Base-by-base conservation (phyloP, 345 rosid genomes). In the Sisymbrium altissimum region DNA sequence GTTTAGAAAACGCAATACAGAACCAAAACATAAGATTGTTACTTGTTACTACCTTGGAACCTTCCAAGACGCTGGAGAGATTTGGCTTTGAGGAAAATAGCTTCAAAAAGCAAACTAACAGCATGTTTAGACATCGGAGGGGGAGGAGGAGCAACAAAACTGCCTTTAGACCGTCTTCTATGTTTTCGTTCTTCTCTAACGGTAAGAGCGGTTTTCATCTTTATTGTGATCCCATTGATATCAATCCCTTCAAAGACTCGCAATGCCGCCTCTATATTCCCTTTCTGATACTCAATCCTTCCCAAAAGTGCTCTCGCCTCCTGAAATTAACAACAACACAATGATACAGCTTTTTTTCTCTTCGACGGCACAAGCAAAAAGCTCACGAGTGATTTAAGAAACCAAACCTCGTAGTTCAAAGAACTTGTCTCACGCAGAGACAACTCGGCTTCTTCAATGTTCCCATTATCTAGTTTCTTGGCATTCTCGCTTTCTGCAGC, bases 201-300 rank as follows among this genome's bases (percentile, higher is more conserved):
- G 12, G 87, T 64, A 48, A 89, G 80, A 15, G 88, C 73, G 2
- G 72, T 27, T 85, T 85, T 87, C 81, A 91, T 83, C 83, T 87
- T 91, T 11, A 86, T 73, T 35, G 86, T 83, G 61, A 87, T 82
- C 60, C 91, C 83, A 67, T 85, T 81, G 44, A 87, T 79, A 79
- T 91, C 93, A 75, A 91, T 91, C 49, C 97, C 97, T 80, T 89
- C 97, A 82, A 86, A 91, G 11, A 91, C 97, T 76, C 85, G 86
- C 61, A 91, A 81, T 41, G 96, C 96, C 41, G 88, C 93, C 73
- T 91, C 92, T 67, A 85, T 67, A 55, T 88, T 91, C 55, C 97
- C 93, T 61, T 88, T 89, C 70, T 91, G 96, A 84, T 85, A 91
- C 76, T 91, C 97, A 3, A 86, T 87, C 76, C 93, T 89, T 71